Evolutionary conservation across 2,329 filamentous ascomycete species (phyloP).

Genomic region (Penicillium paneum): DNA sequence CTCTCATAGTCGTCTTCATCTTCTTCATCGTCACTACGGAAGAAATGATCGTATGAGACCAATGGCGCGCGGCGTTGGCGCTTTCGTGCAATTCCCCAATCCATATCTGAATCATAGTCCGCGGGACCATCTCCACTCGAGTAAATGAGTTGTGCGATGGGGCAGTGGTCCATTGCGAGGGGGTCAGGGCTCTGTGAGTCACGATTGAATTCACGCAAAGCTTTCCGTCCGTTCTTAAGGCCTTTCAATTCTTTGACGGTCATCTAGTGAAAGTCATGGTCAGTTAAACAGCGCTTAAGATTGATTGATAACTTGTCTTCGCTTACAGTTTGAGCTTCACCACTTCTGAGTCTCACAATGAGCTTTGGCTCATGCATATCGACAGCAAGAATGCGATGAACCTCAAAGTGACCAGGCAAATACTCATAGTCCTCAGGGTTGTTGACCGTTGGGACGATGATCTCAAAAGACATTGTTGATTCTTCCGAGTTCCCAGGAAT

Average conservation of each 20-base stretch:
- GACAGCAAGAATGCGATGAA: constrained; percentile 32
- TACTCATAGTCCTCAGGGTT: constrained; percentile 38
- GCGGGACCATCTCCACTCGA: constrained; percentile 10
- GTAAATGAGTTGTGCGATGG: neutral
- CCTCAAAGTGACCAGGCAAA: constrained; percentile 40
- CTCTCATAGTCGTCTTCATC: neutral
- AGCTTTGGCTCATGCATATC: constrained; percentile 27
- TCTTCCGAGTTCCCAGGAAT: neutral
- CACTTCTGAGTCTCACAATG: constrained; percentile 35
- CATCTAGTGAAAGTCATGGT: constrained; percentile 23
- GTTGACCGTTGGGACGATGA: constrained; percentile 32
- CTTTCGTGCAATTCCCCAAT: neutral
- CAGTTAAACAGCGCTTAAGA: constrained; percentile 11
- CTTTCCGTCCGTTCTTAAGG: constrained; percentile 27
- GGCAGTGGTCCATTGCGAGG: neutral
- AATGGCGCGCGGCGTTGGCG: neutral
- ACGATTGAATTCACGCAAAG: constrained; percentile 15
- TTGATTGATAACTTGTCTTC: neutral
- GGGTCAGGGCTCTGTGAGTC: constrained; percentile 12
- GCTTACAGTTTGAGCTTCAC: constrained; percentile 37
- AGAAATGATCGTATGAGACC: constrained; percentile 1
- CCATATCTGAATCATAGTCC: constrained; percentile 3
- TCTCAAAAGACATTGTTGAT: constrained; percentile 10
- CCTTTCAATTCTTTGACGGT: constrained; percentile 25
- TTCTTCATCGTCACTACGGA: neutral